Evolutionary conservation across 257 asterid species (phyloP), one percentile per base, ranked within the genome.

Genomic region (Capsicum pubescens): DNA sequence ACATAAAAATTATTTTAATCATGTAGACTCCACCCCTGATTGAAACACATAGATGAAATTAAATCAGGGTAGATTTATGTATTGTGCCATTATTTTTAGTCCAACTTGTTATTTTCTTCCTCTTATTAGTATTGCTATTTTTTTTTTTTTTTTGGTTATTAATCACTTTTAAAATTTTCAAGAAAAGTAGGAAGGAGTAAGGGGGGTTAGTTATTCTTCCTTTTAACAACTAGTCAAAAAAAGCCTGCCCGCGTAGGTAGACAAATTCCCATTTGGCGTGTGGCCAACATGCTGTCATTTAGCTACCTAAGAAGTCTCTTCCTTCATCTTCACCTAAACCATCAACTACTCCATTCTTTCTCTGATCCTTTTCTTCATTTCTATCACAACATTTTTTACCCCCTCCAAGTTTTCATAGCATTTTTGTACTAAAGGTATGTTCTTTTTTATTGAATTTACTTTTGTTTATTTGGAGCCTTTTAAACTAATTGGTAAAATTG

Each of bases 221-320:
- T 50, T 8, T 50, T 8, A 50, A 8, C 9, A 9, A 48, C 44
- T 48, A 46, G 84, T 82, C 84, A 82, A 50, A n/a, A 9, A 82
- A 63, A 70, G 84, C 84, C 77, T 48, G 76, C 84, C 77, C 60
- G 76, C 84, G 76, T 4, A 52, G 76, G 48, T 4, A 66, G 57
- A 81, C 60, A 21, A 35, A 13, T 83, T 66, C 83, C 21, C 4
- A 16, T n/a, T 60, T 56, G 87, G 88, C 88, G 88, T 88, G 91
- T 86, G 88, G 77, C 66, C 48, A n/a, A 82, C 86, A 85, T 88
- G 89, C 14, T 84, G 82, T 84, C 88, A 72, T 88, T 84, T 81
- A 57, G 17, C 16, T 46, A 26, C 32, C 32, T 26, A 26, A 26
- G 2, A 26, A 26, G 32, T 26, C 32, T 26, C 32, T 26, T 26